Evolutionary conservation across 2,329 filamentous ascomycete genomes (phyloP).

Genomic region (Exophiala sideris): DNA sequence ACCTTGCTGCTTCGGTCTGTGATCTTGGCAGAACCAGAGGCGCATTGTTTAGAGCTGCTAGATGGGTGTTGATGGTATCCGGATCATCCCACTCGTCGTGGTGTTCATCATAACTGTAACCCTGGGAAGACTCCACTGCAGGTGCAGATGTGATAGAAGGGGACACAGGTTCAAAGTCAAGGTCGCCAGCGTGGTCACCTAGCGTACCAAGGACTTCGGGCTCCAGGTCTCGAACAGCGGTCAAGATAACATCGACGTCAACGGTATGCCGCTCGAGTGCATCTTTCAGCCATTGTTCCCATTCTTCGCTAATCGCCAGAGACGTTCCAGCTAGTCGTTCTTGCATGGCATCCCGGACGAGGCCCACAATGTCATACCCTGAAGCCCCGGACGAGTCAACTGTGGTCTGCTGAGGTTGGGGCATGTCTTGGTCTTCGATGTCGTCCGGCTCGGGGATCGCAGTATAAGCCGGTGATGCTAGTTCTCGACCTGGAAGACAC

Average conservation of each 20-base stretch:
- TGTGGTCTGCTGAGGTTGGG: slow-evolving; percentile 11
- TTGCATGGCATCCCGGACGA: slow-evolving; percentile 14
- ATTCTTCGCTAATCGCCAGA: slow-evolving; percentile 29
- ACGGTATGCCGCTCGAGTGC: slow-evolving; percentile 42
- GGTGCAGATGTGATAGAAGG: slow-evolving; percentile 6
- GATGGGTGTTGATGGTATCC: slow-evolving; percentile 12
- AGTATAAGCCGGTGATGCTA: neutral
- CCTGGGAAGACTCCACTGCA: neutral
- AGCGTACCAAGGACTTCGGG: slow-evolving; percentile 1
- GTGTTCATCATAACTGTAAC: slow-evolving; percentile 2
- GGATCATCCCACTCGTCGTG: slow-evolving; percentile 14
- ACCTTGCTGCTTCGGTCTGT: slow-evolving; percentile 23
- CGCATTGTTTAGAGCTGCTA: slow-evolving; percentile 12
- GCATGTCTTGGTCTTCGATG: slow-evolving; percentile 39
- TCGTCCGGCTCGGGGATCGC: neutral
- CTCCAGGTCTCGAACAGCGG: slow-evolving; percentile 9
- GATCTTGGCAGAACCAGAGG: slow-evolving; percentile 13
- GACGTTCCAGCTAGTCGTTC: slow-evolving; percentile 9
- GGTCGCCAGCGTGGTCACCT: neutral
- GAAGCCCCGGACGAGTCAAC: neutral
- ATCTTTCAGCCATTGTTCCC: slow-evolving; percentile 59
- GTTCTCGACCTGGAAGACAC: neutral
- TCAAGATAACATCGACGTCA: slow-evolving; percentile 18
- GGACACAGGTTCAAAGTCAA: neutral
- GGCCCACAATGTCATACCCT: slow-evolving; percentile 8